phyloP scores from a whole-genome alignment of 2,329 filamentous ascomycete genomes.

The Aspergillus texensis region DNA sequence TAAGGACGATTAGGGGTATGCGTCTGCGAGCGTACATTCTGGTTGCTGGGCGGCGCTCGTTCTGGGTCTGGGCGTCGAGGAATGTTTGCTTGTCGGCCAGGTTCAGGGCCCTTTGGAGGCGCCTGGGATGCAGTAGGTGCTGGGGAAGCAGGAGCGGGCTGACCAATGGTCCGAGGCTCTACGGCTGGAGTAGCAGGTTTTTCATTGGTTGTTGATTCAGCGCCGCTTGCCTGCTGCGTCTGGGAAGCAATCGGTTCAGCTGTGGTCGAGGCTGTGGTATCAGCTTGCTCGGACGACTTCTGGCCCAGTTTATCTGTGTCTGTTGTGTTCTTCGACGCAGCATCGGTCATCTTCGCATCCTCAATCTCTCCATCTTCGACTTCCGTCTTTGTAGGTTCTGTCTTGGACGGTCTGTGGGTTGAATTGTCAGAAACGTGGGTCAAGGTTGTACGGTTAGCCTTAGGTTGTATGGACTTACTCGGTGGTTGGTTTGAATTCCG shows the following conservation, averaged over 20 bases:
- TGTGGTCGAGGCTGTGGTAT: constrained; percentile 9
- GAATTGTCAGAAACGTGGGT: constrained; percentile 23
- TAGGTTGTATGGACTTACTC: constrained; percentile 36
- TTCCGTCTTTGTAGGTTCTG: constrained; percentile 36
- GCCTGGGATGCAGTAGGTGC: constrained; percentile 27
- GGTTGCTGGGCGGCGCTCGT: constrained; percentile 28
- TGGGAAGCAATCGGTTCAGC: constrained; percentile 13
- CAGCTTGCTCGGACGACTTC: constrained; percentile 21
- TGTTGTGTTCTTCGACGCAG: constrained; percentile 15
- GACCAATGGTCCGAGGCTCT: constrained; percentile 17
- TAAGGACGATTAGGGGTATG: constrained; percentile 42
- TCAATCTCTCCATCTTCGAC: constrained; percentile 51
- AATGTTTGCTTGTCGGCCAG: constrained; percentile 32
- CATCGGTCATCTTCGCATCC: constrained; percentile 48
- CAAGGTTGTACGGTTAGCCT: neutral
- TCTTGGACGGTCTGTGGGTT: constrained; percentile 28
- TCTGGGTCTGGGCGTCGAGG: constrained; percentile 45
- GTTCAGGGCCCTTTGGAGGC: constrained; percentile 32
- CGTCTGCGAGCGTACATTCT: constrained; percentile 35
- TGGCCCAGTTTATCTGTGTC: constrained; percentile 13
- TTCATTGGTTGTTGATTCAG: constrained; percentile 16
- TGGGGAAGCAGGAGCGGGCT: constrained; percentile 17
- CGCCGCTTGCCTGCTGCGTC: constrained; percentile 5
- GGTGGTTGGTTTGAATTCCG: constrained; percentile 44
- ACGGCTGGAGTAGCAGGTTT: constrained; percentile 11